These are phyloP conservation scores for Podospora didyma DNA, from an alignment of 495 filamentous ascomycete species.

Conservation along the genomic window DNA sequence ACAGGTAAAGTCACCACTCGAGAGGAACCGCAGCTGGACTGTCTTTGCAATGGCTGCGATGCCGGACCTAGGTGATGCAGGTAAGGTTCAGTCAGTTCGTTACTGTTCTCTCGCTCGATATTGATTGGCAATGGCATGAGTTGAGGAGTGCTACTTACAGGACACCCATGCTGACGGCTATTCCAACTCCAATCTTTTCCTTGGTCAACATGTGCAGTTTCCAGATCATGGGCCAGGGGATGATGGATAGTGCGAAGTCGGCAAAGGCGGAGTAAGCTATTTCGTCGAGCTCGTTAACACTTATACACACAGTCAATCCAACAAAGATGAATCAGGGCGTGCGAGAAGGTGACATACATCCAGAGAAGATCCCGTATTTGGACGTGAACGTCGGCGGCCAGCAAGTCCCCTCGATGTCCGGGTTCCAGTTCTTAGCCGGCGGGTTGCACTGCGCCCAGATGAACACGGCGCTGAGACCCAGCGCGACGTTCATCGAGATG, in stretches of 20 bases:
- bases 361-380: constrained; percentile 2
- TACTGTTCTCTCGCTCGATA: too few relatives aligned
- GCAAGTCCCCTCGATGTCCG: constrained; percentile 14
- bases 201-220: constrained; percentile 25
- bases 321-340: constrained; percentile 17
- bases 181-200: constrained; percentile 29
- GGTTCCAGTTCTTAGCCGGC: constrained; percentile 27
- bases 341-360: constrained; percentile 19
- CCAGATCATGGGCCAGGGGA: constrained; percentile 28
- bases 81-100: too few relatives aligned
- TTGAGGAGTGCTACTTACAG: constrained; percentile 12
- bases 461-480: constrained; percentile 31
- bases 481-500: constrained; percentile 30
- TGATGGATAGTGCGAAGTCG: constrained; percentile 28
- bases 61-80: constrained; percentile 5
- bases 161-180: constrained; percentile 34
- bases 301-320: background rate
- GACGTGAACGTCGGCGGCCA: constrained; percentile 18
- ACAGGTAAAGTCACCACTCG: constrained; percentile 4
- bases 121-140: too few relatives aligned
- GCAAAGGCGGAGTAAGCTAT: constrained; percentile 24
- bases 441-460: constrained; percentile 33
- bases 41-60: constrained; percentile 18
- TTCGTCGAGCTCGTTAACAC: too few relatives aligned
- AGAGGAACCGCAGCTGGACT: constrained; percentile 2